phyloP scores from a whole-genome alignment of 495 filamentous ascomycete genomes.

The Tuber indicum region DNA sequence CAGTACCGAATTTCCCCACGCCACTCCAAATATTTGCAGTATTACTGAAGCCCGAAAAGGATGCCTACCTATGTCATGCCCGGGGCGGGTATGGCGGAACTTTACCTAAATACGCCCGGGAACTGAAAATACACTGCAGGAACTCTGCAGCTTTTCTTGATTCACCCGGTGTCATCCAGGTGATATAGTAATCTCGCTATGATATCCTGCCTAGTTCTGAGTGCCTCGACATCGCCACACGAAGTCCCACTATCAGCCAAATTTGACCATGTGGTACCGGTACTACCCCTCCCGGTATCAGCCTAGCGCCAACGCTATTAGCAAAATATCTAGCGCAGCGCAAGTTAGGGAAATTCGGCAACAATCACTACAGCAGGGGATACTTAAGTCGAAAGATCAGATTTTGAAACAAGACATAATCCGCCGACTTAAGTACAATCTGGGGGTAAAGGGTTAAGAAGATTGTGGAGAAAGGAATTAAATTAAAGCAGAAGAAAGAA shows the following conservation, averaged over 20 bases:
- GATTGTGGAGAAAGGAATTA: too few species aligned
- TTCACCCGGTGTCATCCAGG: not conserved
- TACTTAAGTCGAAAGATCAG: too few species aligned
- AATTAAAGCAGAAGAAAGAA: too few species aligned
- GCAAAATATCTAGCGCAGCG: not conserved
- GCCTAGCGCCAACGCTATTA: not conserved
- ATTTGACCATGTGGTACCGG: not conserved
- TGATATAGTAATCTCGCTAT: not conserved
- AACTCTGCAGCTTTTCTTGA: not conserved
- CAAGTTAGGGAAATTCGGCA: too few species aligned
- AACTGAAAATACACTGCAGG: not conserved
- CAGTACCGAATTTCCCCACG: not conserved
- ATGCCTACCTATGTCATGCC: not conserved
- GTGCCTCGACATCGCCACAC: not conserved
- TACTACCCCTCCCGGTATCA: not conserved
- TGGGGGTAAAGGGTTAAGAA: too few species aligned
- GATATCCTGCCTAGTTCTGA: not conserved
- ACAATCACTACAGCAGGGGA: too few species aligned
- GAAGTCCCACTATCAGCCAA: not conserved
- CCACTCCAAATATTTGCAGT: not conserved
- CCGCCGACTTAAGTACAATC: too few species aligned
- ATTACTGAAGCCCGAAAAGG: not conserved
- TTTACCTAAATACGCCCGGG: not conserved
- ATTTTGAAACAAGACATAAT: too few species aligned
- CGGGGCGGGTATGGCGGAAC: not conserved